phyloP scores from a whole-genome alignment of 345 rosid genomes.

The Conringia planisiliqua region DNA sequence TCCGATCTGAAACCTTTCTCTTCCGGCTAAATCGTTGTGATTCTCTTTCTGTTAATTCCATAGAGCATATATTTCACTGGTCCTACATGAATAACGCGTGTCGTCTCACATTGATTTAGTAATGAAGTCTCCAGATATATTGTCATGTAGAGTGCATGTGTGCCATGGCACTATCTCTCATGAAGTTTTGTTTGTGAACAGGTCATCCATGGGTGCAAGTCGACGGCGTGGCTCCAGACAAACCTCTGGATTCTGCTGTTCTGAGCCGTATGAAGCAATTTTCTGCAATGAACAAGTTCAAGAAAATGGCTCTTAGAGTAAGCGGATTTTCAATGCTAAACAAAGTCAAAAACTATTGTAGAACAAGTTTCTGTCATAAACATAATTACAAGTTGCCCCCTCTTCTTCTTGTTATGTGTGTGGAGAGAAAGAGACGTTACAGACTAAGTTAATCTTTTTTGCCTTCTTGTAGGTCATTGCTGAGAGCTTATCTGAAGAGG shows the following conservation, averaged over 20 bases:
- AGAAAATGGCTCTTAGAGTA: conserved; percentile 82
- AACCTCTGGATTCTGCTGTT: conserved; percentile 86
- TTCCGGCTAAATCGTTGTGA: not conserved
- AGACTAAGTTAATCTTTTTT: conserved; percentile 1
- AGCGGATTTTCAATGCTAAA: conserved; percentile 17
- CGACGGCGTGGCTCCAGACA: conserved; percentile 83
- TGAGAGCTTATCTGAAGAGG: conserved; percentile 83
- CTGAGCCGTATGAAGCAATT: conserved; percentile 81
- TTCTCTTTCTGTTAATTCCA: not conserved
- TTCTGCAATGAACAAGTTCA: conserved; percentile 90
- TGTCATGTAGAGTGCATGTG: conserved; percentile 4
- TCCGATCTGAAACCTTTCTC: not conserved
- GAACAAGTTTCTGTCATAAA: not conserved
- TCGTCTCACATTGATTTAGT: not conserved
- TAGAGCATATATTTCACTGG: conserved; percentile 3
- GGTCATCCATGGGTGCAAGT: conserved; percentile 94
- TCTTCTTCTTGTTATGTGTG: conserved; percentile 13
- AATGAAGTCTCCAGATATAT: not conserved
- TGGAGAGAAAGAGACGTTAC: not conserved
- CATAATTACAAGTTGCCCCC: not conserved
- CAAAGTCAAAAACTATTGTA: not conserved
- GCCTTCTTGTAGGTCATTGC: conserved; percentile 59
- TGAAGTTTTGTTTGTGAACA: conserved; percentile 28
- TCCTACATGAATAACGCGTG: not conserved
- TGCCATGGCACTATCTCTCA: not conserved